Evolutionary conservation across 1,284 basidiomycete genomes (phyloP), one percentile per base, ranked within the genome.

Genomic region (Ganoderma lingzhi): DNA sequence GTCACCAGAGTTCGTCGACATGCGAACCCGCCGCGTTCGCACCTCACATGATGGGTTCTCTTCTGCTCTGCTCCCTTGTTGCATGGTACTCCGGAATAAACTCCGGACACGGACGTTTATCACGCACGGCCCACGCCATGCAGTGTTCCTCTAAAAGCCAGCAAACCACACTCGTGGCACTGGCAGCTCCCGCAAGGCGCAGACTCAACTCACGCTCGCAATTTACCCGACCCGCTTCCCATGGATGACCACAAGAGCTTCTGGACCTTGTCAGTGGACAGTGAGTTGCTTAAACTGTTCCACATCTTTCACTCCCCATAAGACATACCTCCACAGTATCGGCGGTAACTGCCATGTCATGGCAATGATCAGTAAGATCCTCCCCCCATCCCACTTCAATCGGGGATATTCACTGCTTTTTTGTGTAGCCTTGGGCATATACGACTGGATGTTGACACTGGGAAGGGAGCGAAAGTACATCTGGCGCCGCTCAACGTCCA

Each of bases 381-480:
- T 28, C 14, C 23, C 48, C 28, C 48, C 48, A 28, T 51, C 4
- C 0, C 12, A 14, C 23, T 23, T 14, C 48, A 28, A 28, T n/a
- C 10, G 23, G 48, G 12, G 0, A 28, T 51, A 6, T 28, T 28
- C 3, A 51, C 3, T 6, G 12, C 3, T 14, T 28, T 9, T 28
- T 51, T 10, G 12, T 14, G 10, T 19, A 51, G 48, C 48, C 23
- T 10, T 51, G 23, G 48, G 48, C 9, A 28, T 28, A 14, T 51
- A 51, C 23, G 48, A 51, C 23, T 51, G 48, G 48, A 51, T 51
- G 28, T 51, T 51, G 23, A 28, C 48, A 12, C 48, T 51, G 48
- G 48, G 48, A 28, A 51, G 48, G 48, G 48, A 51, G 48, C 48
- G 48, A 28, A 23, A 51, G 48, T 51, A 51, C 23, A 51, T 51